Base-by-base conservation (phyloP, 371 early-diverging fungal species). In the Synchytrium microbalum region DNA sequence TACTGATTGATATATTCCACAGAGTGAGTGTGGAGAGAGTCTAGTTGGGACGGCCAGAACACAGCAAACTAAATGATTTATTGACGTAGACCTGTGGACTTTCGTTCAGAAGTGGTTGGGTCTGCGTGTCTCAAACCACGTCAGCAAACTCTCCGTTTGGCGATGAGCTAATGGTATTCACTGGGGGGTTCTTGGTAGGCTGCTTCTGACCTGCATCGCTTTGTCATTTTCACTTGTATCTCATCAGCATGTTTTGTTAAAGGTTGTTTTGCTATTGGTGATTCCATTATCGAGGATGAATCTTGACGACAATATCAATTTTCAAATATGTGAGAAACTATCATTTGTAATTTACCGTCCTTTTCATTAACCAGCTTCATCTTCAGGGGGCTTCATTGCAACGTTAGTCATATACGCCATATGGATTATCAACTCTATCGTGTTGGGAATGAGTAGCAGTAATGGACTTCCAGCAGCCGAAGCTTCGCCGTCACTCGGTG, bases 161-260 rank as follows among this genome's bases (percentile, higher is more conserved):
- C 3, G 64, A 68, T 32, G 55, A 33, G 62, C 67, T 57, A 38
- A 69, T 74, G 67, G 62, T 72, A 14, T 55, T 75, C 23, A 69
- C 75, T 2, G 16, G 32, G 27, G 75, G 75, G 5, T 72, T 62
- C 27, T 32, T 75, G 64, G n/a, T n/a, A n/a, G n/a, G n/a, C n/a
- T n/a, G n/a, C n/a, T n/a, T n/a, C n/a, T n/a, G n/a, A n/a, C n/a
- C n/a, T n/a, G n/a, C n/a, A n/a, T n/a, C n/a, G n/a, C n/a, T n/a
- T n/a, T n/a, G n/a, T n/a, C n/a, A n/a, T n/a, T n/a, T n/a, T n/a
- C n/a, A n/a, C n/a, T n/a, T n/a, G n/a, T n/a, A n/a, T n/a, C n/a
- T n/a, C n/a, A n/a, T n/a, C n/a, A n/a, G n/a, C n/a, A n/a, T n/a
- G n/a, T n/a, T n/a, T n/a, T n/a, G n/a, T n/a, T n/a, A n/a, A n/a